Evolutionary conservation across 306 rosid genomes (phyloP).

Genomic region (Dryas octopetala): DNA sequence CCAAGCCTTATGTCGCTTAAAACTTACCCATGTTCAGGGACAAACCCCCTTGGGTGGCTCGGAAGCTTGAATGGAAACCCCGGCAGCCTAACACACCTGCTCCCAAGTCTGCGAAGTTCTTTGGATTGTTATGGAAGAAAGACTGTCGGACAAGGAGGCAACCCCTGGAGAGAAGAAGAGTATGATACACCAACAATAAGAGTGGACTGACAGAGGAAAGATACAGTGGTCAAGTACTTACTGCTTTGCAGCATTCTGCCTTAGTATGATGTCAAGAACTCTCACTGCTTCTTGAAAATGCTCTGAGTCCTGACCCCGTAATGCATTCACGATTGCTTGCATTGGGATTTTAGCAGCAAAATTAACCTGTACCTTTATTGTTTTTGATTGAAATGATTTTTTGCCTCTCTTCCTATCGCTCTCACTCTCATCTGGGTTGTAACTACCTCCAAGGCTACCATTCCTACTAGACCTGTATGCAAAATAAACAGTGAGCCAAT

Average conservation of each 20-base stretch:
- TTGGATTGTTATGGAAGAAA: conserved; percentile 40
- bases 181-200: not conserved
- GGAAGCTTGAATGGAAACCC: conserved; percentile 57
- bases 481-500: conserved; percentile 1
- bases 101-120: conserved; percentile 32
- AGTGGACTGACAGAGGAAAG: not conserved
- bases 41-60: conserved; percentile 48
- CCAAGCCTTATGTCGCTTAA: not conserved
- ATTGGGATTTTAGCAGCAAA: conserved; percentile 35
- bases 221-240: conserved; percentile 20
- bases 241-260: conserved; percentile 51
- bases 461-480: not conserved
- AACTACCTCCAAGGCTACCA: conserved; percentile 16
- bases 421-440: conserved; percentile 3
- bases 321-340: conserved; percentile 36
- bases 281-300: conserved; percentile 36
- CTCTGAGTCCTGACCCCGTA: conserved; percentile 35
- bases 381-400: conserved; percentile 29
- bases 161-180: conserved; percentile 29
- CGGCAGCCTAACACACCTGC: conserved; percentile 46
- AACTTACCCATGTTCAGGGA: conserved; percentile 45
- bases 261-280: conserved; percentile 40
- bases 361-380: conserved; percentile 28
- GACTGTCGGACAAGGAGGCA: conserved; percentile 53
- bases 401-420: conserved; percentile 33